Evolutionary conservation across 1,284 basidiomycete species (phyloP), one percentile per base, ranked within the genome.

Genomic region (Pulchroboletus neoregius): DNA sequence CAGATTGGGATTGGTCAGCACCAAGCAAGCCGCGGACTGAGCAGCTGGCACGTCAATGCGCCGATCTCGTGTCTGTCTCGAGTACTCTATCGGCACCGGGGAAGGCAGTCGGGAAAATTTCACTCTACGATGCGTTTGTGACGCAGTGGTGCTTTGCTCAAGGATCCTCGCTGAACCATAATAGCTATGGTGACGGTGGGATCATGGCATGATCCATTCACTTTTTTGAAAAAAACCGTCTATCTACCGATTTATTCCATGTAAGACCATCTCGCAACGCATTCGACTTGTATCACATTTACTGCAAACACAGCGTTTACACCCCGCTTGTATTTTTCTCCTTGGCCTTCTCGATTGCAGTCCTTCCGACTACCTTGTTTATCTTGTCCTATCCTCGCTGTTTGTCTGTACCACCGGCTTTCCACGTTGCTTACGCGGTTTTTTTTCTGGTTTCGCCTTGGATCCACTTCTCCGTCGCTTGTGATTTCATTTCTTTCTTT

Each of bases 91-190:
- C 33, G 5, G 26, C 43, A 13, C 16, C 31, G 8, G 37, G 26
- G 24, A 45, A 18, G 6, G 16, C 7, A 2, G 5, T 28, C 3
- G 2, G 23, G 2, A 27, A 44, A 39, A 67, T 71, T 43, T 61
- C 71, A 30, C 67, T 78, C 24, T 85, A 84, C 52, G 74, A 83
- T 46, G 78, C 80, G 28, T 75, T 86, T 50, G 74, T 86, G 44
- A 60, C 70, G 46, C 76, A 83, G 60, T 86, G 84, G 84, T 86
- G 84, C 62, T 86, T 86, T 60, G 80, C 80, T 18, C 73, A 76
- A 53, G 71, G 62, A 7, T 45, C 63, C 5, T 39, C 63, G 0
- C 34, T 44, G 16, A 34, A n/a, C 6, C 43, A 52, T 26, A 32
- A 37, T 34, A 16, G n/a, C 4, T 52, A 51, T 42, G 42, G 44